Percentiles rank a stretch among this genome's conserved stretches.
phyloP scores from a whole-genome alignment of 768 basidiomycete species.

The Lactarius pseudohatsudake region DNA sequence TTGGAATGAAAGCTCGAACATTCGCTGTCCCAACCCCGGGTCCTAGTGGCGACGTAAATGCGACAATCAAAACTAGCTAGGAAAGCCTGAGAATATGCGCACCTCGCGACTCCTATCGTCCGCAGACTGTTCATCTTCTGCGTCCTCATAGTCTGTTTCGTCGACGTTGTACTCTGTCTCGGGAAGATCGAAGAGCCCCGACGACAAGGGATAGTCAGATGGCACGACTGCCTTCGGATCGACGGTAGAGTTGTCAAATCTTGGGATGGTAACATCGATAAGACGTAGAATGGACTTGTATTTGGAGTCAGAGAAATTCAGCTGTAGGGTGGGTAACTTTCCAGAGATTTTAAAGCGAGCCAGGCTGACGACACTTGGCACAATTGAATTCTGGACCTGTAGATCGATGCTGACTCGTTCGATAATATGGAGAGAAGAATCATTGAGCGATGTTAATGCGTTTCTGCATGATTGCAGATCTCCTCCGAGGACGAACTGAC shows the following conservation, averaged over 20 bases:
- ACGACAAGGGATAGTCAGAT: constrained; percentile 50
- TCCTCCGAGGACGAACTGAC: constrained; percentile 85
- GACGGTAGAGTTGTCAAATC: constrained; percentile 52
- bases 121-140: constrained; percentile 60
- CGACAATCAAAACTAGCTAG: neutral
- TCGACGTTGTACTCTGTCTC: constrained; percentile 71
- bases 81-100: constrained; percentile 36
- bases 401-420: constrained; percentile 92
- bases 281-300: constrained; percentile 91
- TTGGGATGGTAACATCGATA: constrained; percentile 87
- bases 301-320: constrained; percentile 89
- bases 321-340: constrained; percentile 78
- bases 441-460: constrained; percentile 61
- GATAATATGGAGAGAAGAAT: constrained; percentile 75
- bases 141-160: constrained; percentile 43
- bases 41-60: constrained; percentile 29
- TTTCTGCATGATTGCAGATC: constrained; percentile 78
- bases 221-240: constrained; percentile 18
- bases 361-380: constrained; percentile 76
- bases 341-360: constrained; percentile 90
- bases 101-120: constrained; percentile 51
- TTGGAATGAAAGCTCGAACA: constrained; percentile 83
- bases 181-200: constrained; percentile 52
- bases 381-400: constrained; percentile 88
- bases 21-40: constrained; percentile 52